phyloP scores from a whole-genome alignment of 2,329 filamentous ascomycete genomes.

The Diaporthe longicolla region DNA sequence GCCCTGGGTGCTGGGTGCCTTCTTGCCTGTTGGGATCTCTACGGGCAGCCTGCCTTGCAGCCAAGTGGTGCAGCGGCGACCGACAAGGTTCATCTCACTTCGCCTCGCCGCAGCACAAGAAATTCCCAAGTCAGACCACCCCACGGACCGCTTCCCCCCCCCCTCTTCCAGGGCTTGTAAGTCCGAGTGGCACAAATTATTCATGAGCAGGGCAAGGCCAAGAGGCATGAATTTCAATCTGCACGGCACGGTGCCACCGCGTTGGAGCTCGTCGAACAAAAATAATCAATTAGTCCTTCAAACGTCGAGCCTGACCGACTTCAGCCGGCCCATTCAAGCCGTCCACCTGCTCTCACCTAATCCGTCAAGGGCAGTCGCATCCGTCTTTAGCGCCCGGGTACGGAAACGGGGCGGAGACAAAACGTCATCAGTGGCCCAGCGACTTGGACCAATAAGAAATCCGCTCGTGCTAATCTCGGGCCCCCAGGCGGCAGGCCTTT shows the following conservation, averaged over 20 bases:
- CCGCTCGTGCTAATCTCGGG: slow-evolving; percentile 30
- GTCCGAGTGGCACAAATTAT: slow-evolving; percentile 21
- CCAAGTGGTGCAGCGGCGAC: slow-evolving; percentile 26
- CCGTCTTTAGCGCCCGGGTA: slow-evolving; percentile 22
- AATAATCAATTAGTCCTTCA: not conserved
- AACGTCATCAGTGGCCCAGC: slow-evolving; percentile 32
- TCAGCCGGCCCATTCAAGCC: not conserved
- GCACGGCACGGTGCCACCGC: slow-evolving; percentile 2
- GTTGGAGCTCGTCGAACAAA: not conserved
- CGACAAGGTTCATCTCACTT: slow-evolving; percentile 26
- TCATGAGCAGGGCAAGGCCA: slow-evolving; percentile 3
- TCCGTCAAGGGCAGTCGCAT: slow-evolving; percentile 31
- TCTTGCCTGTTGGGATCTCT: not conserved
- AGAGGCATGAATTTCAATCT: not conserved
- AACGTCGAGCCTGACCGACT: not conserved
- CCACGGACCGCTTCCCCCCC: slow-evolving; percentile 21
- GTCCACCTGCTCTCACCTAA: slow-evolving; percentile 1
- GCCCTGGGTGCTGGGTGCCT: too few species aligned
- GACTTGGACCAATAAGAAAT: slow-evolving; percentile 31
- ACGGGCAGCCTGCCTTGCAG: not conserved
- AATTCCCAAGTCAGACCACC: slow-evolving; percentile 27
- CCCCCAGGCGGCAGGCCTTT: slow-evolving; percentile 20
- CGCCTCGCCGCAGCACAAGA: slow-evolving; percentile 28
- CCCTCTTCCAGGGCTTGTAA: not conserved
- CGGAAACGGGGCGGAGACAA: slow-evolving; percentile 28